Percentiles rank a stretch among this genome's conserved stretches.
These are phyloP conservation scores for Cladophialophora immunda DNA, from an alignment of 2,329 filamentous ascomycete species.

Conservation along the genomic window DNA sequence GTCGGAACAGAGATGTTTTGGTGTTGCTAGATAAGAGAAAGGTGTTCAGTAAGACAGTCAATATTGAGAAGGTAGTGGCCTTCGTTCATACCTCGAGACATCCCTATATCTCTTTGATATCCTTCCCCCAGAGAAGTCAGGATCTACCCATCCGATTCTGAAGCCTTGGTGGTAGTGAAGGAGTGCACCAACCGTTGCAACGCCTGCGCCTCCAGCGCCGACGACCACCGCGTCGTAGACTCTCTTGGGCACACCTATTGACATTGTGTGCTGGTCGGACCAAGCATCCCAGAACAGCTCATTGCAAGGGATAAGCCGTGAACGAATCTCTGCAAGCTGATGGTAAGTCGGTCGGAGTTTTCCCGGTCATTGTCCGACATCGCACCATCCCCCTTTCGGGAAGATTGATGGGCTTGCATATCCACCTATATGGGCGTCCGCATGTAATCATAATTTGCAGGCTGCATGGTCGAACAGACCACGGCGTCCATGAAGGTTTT, in stretches of 20 bases:
- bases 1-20: constrained; percentile 67
- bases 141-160: constrained; percentile 69
- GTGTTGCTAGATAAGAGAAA: constrained; percentile 60
- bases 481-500: not conserved
- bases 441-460: not conserved
- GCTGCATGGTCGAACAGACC: not conserved
- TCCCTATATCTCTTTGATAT: constrained; percentile 66
- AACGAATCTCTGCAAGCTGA: not conserved
- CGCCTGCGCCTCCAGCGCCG: constrained; percentile 66
- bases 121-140: constrained; percentile 62
- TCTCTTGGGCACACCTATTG: not conserved
- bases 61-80: not conserved
- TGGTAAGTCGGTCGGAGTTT: not conserved
- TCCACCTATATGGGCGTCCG: not conserved
- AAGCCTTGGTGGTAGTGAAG: constrained; percentile 60
- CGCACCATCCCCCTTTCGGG: not conserved
- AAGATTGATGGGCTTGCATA: not conserved
- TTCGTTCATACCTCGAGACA: constrained; percentile 59
- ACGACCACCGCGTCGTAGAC: constrained; percentile 62
- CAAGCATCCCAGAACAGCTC: not conserved
- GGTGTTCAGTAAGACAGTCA: not conserved
- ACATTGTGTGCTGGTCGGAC: not conserved
- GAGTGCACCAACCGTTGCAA: constrained; percentile 69
- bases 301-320: not conserved
- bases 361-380: not conserved